Percentiles rank a stretch among this genome's conserved stretches.
phyloP scores from a whole-genome alignment of 768 basidiomycete species.

The Neoboletus magnificus region DNA sequence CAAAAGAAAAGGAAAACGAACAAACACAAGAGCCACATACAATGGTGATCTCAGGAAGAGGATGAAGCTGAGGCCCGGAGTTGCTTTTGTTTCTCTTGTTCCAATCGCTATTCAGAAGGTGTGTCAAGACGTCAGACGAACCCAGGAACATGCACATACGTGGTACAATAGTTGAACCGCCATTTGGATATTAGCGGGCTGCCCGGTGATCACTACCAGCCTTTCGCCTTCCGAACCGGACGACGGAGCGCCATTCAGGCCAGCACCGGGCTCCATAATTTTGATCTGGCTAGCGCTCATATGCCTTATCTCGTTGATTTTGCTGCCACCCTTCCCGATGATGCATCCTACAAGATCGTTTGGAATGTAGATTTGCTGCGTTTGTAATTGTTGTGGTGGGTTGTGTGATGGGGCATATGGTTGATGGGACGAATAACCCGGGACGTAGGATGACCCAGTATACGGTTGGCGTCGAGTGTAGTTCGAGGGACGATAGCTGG shows the following conservation, averaged over 20 bases:
- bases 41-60: conserved; percentile 24
- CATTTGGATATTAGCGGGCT: conserved; percentile 92
- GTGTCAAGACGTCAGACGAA: conserved; percentile 5
- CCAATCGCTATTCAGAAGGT: conserved; percentile 57
- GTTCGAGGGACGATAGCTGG: conserved; percentile 63
- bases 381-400: conserved; percentile 76
- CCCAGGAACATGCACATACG: conserved; percentile 41
- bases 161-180: conserved; percentile 90
- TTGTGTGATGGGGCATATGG: conserved; percentile 52
- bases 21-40: neutral
- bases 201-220: conserved; percentile 96
- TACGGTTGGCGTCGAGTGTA: conserved; percentile 47
- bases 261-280: conserved; percentile 96
- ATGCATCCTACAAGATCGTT: conserved; percentile 96
- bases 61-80: conserved; percentile 37
- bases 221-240: conserved; percentile 83
- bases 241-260: conserved; percentile 65
- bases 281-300: conserved; percentile 96
- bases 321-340: conserved; percentile 96
- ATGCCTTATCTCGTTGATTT: conserved; percentile 97
- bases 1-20: neutral
- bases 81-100: conserved; percentile 90
- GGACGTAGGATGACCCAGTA: conserved; percentile 65
- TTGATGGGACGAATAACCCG: conserved; percentile 50
- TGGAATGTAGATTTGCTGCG: conserved; percentile 97